A percentile compares a stretch with the other conserved stretches of the same genome.
Conservation (phyloP, 2,329 filamentous ascomycete genomes). For the Epicoccum sorghinum region DNA sequence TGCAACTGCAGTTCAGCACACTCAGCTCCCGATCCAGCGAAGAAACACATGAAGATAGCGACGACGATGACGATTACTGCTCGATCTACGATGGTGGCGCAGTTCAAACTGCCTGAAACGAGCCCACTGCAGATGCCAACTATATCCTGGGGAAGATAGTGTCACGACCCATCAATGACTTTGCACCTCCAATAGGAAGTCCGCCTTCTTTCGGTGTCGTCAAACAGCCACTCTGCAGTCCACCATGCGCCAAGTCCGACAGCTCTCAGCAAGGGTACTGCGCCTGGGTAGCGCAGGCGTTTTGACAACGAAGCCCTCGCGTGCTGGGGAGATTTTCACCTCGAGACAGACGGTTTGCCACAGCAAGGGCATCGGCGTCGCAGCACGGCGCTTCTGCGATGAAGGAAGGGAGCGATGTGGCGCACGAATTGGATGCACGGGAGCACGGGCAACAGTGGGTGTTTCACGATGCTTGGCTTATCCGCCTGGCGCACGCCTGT, state of each 20-base stretch:
- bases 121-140: background rate
- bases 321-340: conserved; percentile 4
- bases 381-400: conserved; percentile 14
- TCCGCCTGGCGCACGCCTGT: conserved; percentile 18
- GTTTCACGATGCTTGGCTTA: conserved; percentile 18
- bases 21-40: conserved; percentile 2
- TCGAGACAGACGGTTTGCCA: conserved; percentile 8
- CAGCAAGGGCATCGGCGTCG: conserved; percentile 14
- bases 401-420: conserved; percentile 4
- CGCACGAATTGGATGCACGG: conserved; percentile 16
- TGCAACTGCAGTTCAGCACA: conserved; percentile 10
- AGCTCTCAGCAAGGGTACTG: background rate
- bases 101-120: conserved; percentile 5
- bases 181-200: background rate
- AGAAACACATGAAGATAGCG: background rate
- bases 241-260: conserved; percentile 18
- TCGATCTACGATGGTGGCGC: conserved; percentile 11
- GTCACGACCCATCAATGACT: background rate
- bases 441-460: conserved; percentile 9
- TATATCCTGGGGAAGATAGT: conserved; percentile 1
- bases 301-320: background rate
- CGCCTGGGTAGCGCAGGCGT: background rate
- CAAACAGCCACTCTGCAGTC: conserved; percentile 21
- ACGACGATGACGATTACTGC: background rate
- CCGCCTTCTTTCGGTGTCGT: conserved; percentile 9